phyloP scores from a whole-genome alignment of 306 rosid genomes.

The Citrullus mucosospermus region DNA sequence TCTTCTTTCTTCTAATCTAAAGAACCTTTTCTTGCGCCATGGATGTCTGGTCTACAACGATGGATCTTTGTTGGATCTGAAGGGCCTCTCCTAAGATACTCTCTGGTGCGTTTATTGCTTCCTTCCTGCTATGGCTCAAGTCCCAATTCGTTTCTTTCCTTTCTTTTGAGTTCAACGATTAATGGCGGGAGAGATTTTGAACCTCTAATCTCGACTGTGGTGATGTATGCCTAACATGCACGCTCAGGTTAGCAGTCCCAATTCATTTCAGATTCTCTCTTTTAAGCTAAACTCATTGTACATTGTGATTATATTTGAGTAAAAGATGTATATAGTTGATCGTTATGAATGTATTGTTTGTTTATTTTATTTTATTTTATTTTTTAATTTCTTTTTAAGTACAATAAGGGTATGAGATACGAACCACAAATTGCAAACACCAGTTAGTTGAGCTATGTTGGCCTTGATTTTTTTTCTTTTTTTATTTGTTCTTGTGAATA shows the following conservation, averaged over 20 bases:
- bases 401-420: too few species aligned
- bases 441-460: too few species aligned
- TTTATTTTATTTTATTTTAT: background rate
- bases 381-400: too few species aligned
- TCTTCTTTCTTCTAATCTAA: conserved; percentile 16
- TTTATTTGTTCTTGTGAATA: background rate
- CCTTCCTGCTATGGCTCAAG: background rate
- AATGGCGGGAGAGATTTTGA: too few species aligned
- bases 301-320: background rate
- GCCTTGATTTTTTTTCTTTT: background rate
- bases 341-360: background rate
- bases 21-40: conserved; percentile 30
- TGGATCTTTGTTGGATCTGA: background rate
- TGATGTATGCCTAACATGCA: too few species aligned
- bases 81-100: background rate
- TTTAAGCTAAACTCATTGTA: background rate
- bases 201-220: background rate
- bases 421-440: too few species aligned
- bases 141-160: background rate
- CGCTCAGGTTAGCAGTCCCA: too few species aligned
- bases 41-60: conserved; percentile 28
- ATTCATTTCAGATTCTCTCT: too few species aligned
- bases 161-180: too few species aligned
- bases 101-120: background rate
- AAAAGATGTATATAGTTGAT: background rate